These are phyloP conservation scores for Phytophthora tentaculata DNA, from an alignment of 352 stramenopile genomes.

Conservation along the genomic window DNA sequence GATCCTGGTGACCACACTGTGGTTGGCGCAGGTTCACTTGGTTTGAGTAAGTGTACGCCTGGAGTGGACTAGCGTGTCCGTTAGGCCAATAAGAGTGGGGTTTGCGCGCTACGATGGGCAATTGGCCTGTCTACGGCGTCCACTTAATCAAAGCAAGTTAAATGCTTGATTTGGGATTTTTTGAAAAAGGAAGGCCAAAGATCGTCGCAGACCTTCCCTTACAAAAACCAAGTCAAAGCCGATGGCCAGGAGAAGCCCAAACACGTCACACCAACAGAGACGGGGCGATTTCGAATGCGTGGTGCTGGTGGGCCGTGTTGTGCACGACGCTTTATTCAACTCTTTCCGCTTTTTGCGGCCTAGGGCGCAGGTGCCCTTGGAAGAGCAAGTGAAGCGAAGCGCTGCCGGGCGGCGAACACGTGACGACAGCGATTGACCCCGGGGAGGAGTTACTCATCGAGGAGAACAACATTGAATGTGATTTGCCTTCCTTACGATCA, in stretches of 20 bases:
- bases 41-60: conserved; percentile 24
- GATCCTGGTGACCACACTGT: too few species aligned
- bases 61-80: conserved; percentile 4
- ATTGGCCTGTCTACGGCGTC: conserved; percentile 14
- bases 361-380: conserved; percentile 43
- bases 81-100: conserved; percentile 19
- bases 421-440: too few species aligned
- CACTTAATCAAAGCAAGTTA: conserved; percentile 28
- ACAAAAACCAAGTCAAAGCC: conserved; percentile 32
- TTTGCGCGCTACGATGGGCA: neutral
- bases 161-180: conserved; percentile 6
- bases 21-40: conserved; percentile 18
- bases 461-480: conserved; percentile 9
- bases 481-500: conserved; percentile 18
- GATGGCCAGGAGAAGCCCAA: conserved; percentile 26
- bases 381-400: conserved; percentile 3
- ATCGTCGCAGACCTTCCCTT: conserved; percentile 14
- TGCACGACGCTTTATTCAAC: conserved; percentile 45
- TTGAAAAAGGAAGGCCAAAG: conserved; percentile 17
- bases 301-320: conserved; percentile 55
- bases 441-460: neutral
- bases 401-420: neutral
- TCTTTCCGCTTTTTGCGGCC: conserved; percentile 78
- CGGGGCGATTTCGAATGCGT: conserved; percentile 47
- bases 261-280: conserved; percentile 26